Conservation (phyloP, 2,329 filamentous ascomycete species). For the Phialophora tarda region DNA sequence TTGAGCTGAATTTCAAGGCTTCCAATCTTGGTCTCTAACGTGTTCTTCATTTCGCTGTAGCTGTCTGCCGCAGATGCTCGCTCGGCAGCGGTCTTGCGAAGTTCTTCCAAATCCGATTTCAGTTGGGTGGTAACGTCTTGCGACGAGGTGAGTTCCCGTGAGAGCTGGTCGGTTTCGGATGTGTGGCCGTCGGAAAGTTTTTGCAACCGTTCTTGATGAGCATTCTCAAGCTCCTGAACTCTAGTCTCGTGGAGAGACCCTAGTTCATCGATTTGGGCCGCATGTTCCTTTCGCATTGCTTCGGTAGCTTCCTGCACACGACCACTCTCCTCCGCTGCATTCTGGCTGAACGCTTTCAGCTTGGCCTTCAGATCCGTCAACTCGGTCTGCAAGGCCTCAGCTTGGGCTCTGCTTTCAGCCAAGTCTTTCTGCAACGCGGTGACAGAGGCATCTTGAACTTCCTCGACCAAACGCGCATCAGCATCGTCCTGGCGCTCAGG, state of each 20-base stretch:
- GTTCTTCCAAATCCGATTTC: constrained; percentile 25
- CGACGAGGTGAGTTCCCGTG: constrained; percentile 17
- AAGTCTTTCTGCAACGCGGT: constrained; percentile 23
- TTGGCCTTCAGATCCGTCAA: constrained; percentile 45
- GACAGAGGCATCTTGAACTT: background rate
- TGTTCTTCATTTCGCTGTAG: constrained; percentile 31
- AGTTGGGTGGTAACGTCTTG: constrained; percentile 19
- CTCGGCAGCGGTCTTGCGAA: constrained; percentile 22
- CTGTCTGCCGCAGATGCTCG: constrained; percentile 26
- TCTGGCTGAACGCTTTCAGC: constrained; percentile 48
- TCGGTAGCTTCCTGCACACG: constrained; percentile 48
- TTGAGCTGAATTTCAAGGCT: constrained; percentile 28
- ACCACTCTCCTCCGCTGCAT: constrained; percentile 47
- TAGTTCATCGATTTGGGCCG: constrained; percentile 31
- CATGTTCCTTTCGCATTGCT: constrained; percentile 40
- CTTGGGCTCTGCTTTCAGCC: constrained; percentile 29
- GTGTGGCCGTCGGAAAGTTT: constrained; percentile 45
- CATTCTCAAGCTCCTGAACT: constrained; percentile 24
- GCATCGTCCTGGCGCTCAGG: constrained; percentile 9
- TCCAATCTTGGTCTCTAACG: constrained; percentile 29
- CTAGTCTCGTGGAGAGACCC: constrained; percentile 31
- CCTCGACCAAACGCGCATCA: constrained; percentile 4
- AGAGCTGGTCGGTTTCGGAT: constrained; percentile 17
- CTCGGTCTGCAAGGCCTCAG: constrained; percentile 40
- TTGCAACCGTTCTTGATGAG: constrained; percentile 43